phyloP scores from a whole-genome alignment of 1,139 yeast genomes.

The Yamadazyma mexicana region DNA sequence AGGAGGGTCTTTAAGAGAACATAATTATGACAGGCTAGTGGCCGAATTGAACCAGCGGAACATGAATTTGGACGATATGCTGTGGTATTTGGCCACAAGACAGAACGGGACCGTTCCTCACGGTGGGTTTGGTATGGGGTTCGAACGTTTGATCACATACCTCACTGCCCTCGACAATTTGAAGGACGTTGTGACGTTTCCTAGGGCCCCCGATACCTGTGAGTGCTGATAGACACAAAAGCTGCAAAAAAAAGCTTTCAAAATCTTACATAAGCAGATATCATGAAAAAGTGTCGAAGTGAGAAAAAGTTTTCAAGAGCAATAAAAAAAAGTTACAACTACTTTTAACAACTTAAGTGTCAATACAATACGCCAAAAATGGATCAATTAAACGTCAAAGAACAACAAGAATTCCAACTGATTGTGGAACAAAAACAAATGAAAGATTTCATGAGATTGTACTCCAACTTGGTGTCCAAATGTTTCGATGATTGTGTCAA shows the following conservation, averaged over 20 bases:
- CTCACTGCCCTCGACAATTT: constrained; percentile 73
- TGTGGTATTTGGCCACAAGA: constrained; percentile 81
- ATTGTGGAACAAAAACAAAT: constrained; percentile 96
- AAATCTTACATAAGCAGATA: neutral
- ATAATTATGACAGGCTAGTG: constrained; percentile 48
- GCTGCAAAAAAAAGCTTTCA: no score
- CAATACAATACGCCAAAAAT: constrained; percentile 28
- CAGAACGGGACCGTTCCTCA: constrained; percentile 84
- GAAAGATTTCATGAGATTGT: constrained; percentile 97
- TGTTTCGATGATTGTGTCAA: constrained; percentile 97
- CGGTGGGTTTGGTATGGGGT: constrained; percentile 97
- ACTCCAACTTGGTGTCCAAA: constrained; percentile 92
- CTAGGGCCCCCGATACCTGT: constrained; percentile 45
- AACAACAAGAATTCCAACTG: constrained; percentile 95
- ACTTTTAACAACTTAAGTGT: constrained; percentile 1
- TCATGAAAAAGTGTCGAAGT: neutral
- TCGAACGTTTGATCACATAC: constrained; percentile 79
- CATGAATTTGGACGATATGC: constrained; percentile 60
- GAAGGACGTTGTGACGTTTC: constrained; percentile 85
- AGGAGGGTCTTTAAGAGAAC: constrained; percentile 93
- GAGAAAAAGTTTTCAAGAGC: constrained; percentile 4
- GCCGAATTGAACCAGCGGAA: constrained; percentile 48
- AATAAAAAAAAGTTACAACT: neutral
- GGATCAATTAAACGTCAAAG: constrained; percentile 86
- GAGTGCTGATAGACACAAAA: constrained; percentile 30